Base-by-base conservation (phyloP, 2,329 filamentous ascomycete species). In the Cylindrodendrum hubeiense region DNA sequence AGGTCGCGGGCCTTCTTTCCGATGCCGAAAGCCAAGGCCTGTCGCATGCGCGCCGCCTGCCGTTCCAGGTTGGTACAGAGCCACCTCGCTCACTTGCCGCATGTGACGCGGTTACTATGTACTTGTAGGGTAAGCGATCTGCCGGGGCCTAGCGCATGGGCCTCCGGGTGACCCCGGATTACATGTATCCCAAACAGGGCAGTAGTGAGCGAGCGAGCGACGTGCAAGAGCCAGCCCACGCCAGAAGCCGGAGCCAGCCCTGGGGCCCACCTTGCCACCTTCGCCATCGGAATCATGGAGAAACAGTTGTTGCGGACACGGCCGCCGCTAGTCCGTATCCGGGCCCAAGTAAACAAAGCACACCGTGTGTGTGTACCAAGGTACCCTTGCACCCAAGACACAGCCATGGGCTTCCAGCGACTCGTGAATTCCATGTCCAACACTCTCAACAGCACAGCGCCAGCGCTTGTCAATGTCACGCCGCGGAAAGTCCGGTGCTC, bases 261-360 rank as follows among this genome's bases (percentile, higher is more conserved):
- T 8, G 15, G 17, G n/a, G 7, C 37, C 15, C 7, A 39, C 10
- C 33, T 10, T 46, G 44, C n/a, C 41, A 64, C 19, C 47, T 55
- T 33, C 55, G 43, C 28, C 12, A 30, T 65, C 70, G 72, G 72
- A 61, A 15, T 21, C 30, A 65, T 61, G 72, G 72, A 74, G 67
- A 74, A 74, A 72, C 66, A 60, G 41, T 69, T 70, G 51, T 66
- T 71, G 72, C 72, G 72, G 47, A 26, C 26, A 53, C 30, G 37
- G 39, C 24, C 15, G 17, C 26, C 56, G 66, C 74, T 77, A 77
- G 63, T 51, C 75, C 67, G 17, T 43, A 66, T 67, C 5, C 41
- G 66, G 72, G 24, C 7, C 59, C 58, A 76, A 76, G 74, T 78
- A 77, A 78, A 78, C 76, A 78, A 72, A 67, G 47, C 57, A 39